Evolutionary conservation across 306 rosid species (phyloP).

Genomic region (Cicer arietinum): DNA sequence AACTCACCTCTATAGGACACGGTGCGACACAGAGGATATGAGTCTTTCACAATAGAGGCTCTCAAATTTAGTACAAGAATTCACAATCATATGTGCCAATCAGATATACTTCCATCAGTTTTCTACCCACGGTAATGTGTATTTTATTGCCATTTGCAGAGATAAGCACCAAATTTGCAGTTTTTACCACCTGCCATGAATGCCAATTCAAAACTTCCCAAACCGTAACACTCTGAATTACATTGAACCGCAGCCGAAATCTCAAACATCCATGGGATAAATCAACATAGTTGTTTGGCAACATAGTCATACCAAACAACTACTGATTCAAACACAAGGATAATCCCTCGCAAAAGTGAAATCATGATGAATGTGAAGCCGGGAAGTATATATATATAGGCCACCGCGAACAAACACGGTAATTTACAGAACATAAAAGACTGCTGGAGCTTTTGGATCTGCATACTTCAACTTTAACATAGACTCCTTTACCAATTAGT

Average conservation of each 20-base stretch:
- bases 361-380: slow-evolving; percentile 54
- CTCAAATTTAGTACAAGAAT: slow-evolving; percentile 45
- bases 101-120: slow-evolving; percentile 48
- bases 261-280: slow-evolving; percentile 38
- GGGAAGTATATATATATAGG: slow-evolving; percentile 44
- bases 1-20: slow-evolving; percentile 59
- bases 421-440: slow-evolving; percentile 45
- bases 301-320: slow-evolving; percentile 31
- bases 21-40: slow-evolving; percentile 43
- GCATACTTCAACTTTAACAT: slow-evolving; percentile 41
- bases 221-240: slow-evolving; percentile 37
- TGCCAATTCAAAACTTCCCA: slow-evolving; percentile 48
- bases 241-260: slow-evolving; percentile 43
- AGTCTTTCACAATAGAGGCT: slow-evolving; percentile 48
- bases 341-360: slow-evolving; percentile 54
- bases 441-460: slow-evolving; percentile 47
- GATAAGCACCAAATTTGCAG: slow-evolving; percentile 44
- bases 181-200: slow-evolving; percentile 49
- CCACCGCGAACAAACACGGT: slow-evolving; percentile 45
- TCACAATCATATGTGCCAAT: slow-evolving; percentile 49
- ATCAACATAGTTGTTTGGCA: slow-evolving; percentile 19
- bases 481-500: slow-evolving; percentile 53
- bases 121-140: slow-evolving; percentile 28
- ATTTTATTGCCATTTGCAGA: slow-evolving; percentile 58
- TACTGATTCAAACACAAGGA: slow-evolving; percentile 34